A percentile compares a stretch with the other conserved stretches of the same genome.
Evolutionary conservation across 2,329 filamentous ascomycete species (phyloP).

Genomic region (Aspergillus puulaauensis): DNA sequence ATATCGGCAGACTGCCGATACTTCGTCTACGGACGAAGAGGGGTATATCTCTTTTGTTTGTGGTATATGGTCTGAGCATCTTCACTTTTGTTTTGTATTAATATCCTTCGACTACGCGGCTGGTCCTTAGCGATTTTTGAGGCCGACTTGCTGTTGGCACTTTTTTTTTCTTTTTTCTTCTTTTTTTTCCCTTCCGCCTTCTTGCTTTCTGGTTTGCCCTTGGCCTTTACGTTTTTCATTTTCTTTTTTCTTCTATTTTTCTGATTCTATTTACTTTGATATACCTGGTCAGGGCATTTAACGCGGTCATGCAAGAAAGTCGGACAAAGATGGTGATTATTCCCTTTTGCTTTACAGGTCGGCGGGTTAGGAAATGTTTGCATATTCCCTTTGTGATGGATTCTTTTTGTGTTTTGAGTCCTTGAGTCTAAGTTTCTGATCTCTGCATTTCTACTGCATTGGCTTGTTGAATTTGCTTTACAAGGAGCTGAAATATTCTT

Average conservation of each 20-base stretch:
- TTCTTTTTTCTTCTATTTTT: conserved; percentile 23
- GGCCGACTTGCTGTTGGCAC: conserved; percentile 25
- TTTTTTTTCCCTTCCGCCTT: conserved; percentile 18
- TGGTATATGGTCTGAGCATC: conserved; percentile 16
- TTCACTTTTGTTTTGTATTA: conserved; percentile 21
- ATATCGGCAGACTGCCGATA: conserved; percentile 3
- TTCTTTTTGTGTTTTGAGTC: conserved; percentile 9
- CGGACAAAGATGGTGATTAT: conserved; percentile 37
- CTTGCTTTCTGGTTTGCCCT: conserved; percentile 17
- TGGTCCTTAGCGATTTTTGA: conserved; percentile 34
- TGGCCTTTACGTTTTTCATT: conserved; percentile 22
- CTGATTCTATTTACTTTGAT: conserved; percentile 19
- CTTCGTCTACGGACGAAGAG: conserved; percentile 10
- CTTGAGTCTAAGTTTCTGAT: conserved; percentile 5
- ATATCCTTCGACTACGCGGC: conserved; percentile 35
- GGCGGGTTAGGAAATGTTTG: conserved; percentile 25
- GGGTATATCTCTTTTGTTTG: conserved; percentile 14
- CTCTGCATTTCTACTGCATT: conserved; percentile 11
- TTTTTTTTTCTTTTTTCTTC: conserved; percentile 17
- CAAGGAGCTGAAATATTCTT: conserved; percentile 30
- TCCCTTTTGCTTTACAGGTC: conserved; percentile 41
- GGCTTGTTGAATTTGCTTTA: conserved; percentile 6
- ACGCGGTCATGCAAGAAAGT: conserved; percentile 43
- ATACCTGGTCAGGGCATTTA: conserved; percentile 30
- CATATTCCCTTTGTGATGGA: conserved; percentile 24